Evolutionary conservation across 345 rosid genomes (phyloP), one percentile per base, ranked within the genome.

Genomic region (Hibiscus tridactylites): DNA sequence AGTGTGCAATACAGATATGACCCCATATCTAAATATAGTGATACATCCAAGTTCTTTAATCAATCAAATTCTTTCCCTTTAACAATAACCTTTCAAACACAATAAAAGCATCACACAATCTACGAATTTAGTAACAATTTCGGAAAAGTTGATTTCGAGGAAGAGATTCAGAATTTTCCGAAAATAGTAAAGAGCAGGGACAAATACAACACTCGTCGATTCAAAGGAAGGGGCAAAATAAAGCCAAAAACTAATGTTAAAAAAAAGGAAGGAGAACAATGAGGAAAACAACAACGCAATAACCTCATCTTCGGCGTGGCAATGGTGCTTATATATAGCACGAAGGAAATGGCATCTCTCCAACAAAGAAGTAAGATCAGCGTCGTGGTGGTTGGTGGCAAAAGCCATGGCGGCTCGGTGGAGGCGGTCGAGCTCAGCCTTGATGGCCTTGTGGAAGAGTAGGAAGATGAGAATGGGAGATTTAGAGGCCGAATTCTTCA

Each of bases 261-360:
- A 19, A 42, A 42, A 39, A 21, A 0, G 8, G 19, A 52, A 5
- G 26, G 1, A 53, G 44, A 46, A 9, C 13, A 44, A 50, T 13
- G 47, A 47, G 16, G 61, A 21, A 44, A 73, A 57, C 11, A 62
- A 73, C 76, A 42, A 68, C 65, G 37, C 3, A 47, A 61, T 16
- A 58, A 88, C 93, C 90, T 83, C 90, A 65, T 88, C 93, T 75
- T 88, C 93, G 21, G 90, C 93, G 78, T 82, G 81, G 85, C 89
- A 88, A 81, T 88, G 93, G 74, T 88, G 87, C 82, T 81, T 86
- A 50, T 88, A 88, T 64, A 88, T 88, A 21, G 80, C 46, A 46
- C 90, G 85, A 33, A 88, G 71, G 53, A 88, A 83, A 65, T 78
- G 86, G 65, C 74, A 86, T 53, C 82, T 74, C 71, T 85, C 75